A percentile compares a stretch with the other conserved stretches of the same genome.
Evolutionary conservation across 495 filamentous ascomycete genomes (phyloP).

Genomic region (Beverwykella pulmonaria): DNA sequence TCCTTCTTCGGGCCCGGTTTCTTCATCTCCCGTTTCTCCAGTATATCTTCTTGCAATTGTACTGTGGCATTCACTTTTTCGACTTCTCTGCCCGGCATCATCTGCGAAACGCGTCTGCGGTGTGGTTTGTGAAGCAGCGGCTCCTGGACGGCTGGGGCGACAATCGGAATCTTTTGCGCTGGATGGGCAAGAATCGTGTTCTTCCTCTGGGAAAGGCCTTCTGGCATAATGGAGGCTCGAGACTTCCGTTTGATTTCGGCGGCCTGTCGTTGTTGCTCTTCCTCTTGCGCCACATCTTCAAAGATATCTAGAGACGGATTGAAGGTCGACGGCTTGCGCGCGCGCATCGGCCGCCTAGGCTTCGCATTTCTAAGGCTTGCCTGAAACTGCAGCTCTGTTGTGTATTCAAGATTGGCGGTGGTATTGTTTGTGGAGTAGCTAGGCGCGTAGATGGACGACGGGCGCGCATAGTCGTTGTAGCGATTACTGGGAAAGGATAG

Average conservation of each 20-base stretch:
- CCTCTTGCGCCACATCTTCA: constrained; percentile 37
- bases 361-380: constrained; percentile 27
- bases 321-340: constrained; percentile 22
- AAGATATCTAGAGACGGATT: constrained; percentile 35
- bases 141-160: constrained; percentile 14
- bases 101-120: constrained; percentile 36
- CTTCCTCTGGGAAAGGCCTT: constrained; percentile 9
- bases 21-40: constrained; percentile 28
- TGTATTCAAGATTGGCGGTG: constrained; percentile 38
- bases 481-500: constrained; percentile 31
- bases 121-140: constrained; percentile 14
- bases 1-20: constrained; percentile 41
- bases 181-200: constrained; percentile 35
- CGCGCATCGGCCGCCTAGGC: constrained; percentile 28
- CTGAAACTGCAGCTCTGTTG: constrained; percentile 33
- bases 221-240: constrained; percentile 10
- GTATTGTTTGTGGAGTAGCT: constrained; percentile 24
- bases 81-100: constrained; percentile 19
- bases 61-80: constrained; percentile 22
- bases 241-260: constrained; percentile 17
- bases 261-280: constrained; percentile 28
- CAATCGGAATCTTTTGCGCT: constrained; percentile 31
- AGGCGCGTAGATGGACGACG: constrained; percentile 31
- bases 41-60: constrained; percentile 21
- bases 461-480: constrained; percentile 24